Evolutionary conservation across 1,284 basidiomycete genomes (phyloP).

Genomic region (Exsudoporus floridanus): DNA sequence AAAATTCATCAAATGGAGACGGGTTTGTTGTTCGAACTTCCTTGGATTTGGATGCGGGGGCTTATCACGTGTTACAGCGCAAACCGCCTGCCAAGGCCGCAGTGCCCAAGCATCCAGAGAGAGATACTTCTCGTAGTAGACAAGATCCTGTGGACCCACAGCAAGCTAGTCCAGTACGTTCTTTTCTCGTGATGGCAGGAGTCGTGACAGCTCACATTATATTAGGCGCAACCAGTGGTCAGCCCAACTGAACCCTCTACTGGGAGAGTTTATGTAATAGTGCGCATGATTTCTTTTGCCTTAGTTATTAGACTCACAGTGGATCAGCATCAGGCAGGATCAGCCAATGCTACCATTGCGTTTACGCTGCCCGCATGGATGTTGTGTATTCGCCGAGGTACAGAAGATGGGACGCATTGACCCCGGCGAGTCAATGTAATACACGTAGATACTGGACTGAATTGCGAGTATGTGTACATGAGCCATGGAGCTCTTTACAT

Average conservation of each 20-base stretch:
- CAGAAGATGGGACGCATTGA: neutral
- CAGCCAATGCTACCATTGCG: neutral
- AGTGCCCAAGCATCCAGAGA: no score
- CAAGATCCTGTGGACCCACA: neutral
- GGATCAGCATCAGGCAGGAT: neutral
- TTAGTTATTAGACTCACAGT: neutral
- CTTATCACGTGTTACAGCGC: no score
- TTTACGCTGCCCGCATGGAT: neutral
- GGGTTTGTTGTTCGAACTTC: no score
- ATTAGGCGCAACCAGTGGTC: neutral
- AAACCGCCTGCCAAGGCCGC: no score
- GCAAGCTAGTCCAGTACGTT: neutral
- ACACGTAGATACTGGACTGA: neutral
- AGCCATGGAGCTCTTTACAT: no score
- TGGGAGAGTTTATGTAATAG: neutral
- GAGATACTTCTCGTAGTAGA: neutral
- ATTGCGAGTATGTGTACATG: no score
- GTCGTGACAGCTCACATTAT: neutral
- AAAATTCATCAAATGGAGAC: no score
- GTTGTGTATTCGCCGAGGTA: neutral
- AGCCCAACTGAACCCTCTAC: neutral
- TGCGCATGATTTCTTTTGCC: neutral
- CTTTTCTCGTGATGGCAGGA: neutral
- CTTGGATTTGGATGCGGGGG: no score
- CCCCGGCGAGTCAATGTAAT: neutral